These are phyloP conservation scores for Teratosphaeria viscida DNA, from an alignment of 2,329 filamentous ascomycete genomes.

Conservation along the genomic window DNA sequence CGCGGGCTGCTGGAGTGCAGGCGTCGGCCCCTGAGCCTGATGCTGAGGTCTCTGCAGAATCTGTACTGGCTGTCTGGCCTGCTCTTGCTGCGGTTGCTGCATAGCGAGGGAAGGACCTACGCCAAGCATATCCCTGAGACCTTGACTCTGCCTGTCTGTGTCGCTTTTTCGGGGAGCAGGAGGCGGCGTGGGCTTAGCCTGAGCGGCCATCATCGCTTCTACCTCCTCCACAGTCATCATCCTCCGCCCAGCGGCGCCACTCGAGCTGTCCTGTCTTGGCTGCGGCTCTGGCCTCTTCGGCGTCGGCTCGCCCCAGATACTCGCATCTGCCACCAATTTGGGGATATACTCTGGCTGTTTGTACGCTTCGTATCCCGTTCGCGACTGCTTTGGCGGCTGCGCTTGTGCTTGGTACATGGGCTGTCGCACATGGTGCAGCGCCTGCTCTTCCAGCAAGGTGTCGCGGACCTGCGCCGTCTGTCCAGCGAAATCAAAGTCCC, in stretches of 20 bases:
- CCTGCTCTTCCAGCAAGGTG: constrained; percentile 83
- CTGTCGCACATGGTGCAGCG: constrained; percentile 68
- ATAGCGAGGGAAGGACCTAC: constrained; percentile 14
- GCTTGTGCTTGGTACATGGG: constrained; percentile 31
- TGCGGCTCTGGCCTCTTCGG: constrained; percentile 36
- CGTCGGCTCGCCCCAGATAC: constrained; percentile 75
- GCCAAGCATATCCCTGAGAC: constrained; percentile 26
- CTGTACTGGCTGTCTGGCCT: constrained; percentile 32
- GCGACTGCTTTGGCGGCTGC: constrained; percentile 50
- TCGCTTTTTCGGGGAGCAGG: constrained; percentile 10
- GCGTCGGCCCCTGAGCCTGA: constrained; percentile 15
- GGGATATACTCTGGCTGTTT: constrained; percentile 73
- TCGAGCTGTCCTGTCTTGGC: constrained; percentile 12
- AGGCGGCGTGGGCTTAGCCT: constrained; percentile 38
- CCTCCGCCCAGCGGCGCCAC: constrained; percentile 47
- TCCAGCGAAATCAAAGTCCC: constrained; percentile 95
- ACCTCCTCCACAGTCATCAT: constrained; percentile 96
- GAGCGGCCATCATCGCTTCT: constrained; percentile 77
- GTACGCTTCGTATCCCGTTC: constrained; percentile 87
- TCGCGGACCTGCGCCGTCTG: constrained; percentile 77
- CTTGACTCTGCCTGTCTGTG: constrained; percentile 19
- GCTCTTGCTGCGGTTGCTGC: constrained; percentile 18
- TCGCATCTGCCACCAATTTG: constrained; percentile 84
- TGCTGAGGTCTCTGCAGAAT: constrained; percentile 40
- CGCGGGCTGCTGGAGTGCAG: constrained; percentile 25